Evolutionary conservation across 768 basidiomycete species (phyloP), one percentile per base, ranked within the genome.

Genomic region (Mycena rosella): DNA sequence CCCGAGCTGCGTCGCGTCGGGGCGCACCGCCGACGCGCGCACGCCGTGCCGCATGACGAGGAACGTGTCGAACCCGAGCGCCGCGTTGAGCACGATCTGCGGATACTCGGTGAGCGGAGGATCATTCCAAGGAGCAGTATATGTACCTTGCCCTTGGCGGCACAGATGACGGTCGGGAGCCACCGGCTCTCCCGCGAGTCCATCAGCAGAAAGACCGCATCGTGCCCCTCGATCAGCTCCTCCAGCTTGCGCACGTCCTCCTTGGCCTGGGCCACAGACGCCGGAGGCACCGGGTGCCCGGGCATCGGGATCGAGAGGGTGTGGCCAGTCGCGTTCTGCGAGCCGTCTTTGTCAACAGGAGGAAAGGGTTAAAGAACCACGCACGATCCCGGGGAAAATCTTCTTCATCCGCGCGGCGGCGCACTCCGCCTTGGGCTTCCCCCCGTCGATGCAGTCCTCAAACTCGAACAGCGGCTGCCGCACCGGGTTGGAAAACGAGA

Each of bases 141-240:
- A 27, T 49, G 77, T 26, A 91, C 95, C 87, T 99, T 99, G 60
- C 88, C 89, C 79, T 96, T 94, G 11, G 90, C 86, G 0, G 93
- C 89, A 0, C 90, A 93, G 17, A 99, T 78, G 14, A 99, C 89
- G 0, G 95, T 98, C 14, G 97, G 98, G 55, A 99, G 80, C 98
- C 98, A 99, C 49, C 98, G 81, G 72, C 95, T 96, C 79, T 99
- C 98, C 38, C 97, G 84, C n/a, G 96, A 98, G 76, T 99, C 98
- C 98, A 98, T 99, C 26, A 99, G 84, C 34, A 98, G 82, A 78
- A 96, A 99, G 4, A 98, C 85, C 0, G 85, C 96, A 74, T 99
- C 98, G 74, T 99, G 97, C 20, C 85, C 82, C 32, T 93, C 90
- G 63, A 99, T 85, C 18, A 99, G 86, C 27, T 84, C 77, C 73